Evolutionary conservation across 495 filamentous ascomycete genomes (phyloP).

Genomic region (Penicillium soppii): DNA sequence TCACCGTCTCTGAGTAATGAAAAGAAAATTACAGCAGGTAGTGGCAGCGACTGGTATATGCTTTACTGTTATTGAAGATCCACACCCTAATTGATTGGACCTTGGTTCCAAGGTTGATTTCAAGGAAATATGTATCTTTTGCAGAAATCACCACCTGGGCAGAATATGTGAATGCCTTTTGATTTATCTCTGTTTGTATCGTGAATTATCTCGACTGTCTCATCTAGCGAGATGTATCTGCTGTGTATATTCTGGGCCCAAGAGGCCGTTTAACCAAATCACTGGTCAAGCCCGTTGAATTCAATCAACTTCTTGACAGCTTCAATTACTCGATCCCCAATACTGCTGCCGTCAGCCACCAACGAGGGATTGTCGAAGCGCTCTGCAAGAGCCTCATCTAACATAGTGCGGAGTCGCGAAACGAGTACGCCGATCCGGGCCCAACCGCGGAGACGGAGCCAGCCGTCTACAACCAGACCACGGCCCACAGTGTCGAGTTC

Average conservation of each 20-base stretch:
- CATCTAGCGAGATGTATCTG: not conserved
- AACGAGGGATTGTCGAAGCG: conserved; percentile 74
- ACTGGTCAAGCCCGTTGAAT: conserved; percentile 80
- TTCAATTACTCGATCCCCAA: conserved; percentile 67
- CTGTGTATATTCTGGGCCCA: not conserved
- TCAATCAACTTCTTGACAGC: conserved; percentile 78
- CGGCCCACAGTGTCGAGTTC: conserved; percentile 83
- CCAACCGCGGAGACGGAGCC: conserved; percentile 89
- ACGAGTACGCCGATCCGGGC: conserved; percentile 91
- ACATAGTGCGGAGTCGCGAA: conserved; percentile 75
- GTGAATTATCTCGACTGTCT: not conserved
- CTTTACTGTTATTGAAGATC: too few species aligned
- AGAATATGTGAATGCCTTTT: too few species aligned
- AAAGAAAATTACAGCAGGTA: too few species aligned
- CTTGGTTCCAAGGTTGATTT: too few species aligned
- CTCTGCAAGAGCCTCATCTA: conserved; percentile 75
- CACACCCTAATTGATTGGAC: too few species aligned
- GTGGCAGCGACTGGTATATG: too few species aligned
- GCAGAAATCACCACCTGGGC: too few species aligned
- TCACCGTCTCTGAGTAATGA: too few species aligned
- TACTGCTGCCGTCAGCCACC: conserved; percentile 18
- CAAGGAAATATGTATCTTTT: too few species aligned
- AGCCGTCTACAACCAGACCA: conserved; percentile 88
- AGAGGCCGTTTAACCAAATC: conserved; percentile 8
- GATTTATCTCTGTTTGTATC: too few species aligned